Percentiles rank a stretch among this genome's conserved stretches.
phyloP scores from a whole-genome alignment of 345 rosid genomes.

The Acer saccharum region DNA sequence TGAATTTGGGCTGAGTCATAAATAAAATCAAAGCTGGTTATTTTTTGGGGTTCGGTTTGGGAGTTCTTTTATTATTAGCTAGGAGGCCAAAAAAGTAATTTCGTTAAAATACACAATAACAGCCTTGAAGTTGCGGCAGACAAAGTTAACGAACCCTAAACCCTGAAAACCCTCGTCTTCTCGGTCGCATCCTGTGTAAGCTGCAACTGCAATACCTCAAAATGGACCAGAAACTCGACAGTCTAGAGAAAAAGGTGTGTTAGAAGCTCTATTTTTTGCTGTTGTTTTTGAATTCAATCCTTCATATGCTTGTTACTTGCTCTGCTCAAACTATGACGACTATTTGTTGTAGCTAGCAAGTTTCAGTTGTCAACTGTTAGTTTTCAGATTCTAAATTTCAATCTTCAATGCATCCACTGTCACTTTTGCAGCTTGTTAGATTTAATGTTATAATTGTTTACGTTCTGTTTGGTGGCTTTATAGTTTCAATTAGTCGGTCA shows the following conservation, averaged over 20 bases:
- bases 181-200: background rate
- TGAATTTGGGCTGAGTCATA: too few relatives aligned
- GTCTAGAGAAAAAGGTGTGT: constrained; percentile 4
- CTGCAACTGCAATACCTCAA: background rate
- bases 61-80: too few relatives aligned
- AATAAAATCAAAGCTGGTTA: too few relatives aligned
- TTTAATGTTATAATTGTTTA: background rate
- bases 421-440: background rate
- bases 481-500: too few relatives aligned
- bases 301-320: background rate
- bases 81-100: too few relatives aligned
- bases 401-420: background rate
- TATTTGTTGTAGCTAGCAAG: background rate
- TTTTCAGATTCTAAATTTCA: background rate
- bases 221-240: constrained; percentile 22
- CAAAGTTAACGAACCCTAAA: too few relatives aligned
- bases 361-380: background rate
- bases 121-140: too few relatives aligned
- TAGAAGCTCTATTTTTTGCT: background rate
- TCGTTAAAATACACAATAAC: too few relatives aligned
- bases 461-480: background rate
- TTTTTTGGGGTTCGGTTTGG: too few relatives aligned
- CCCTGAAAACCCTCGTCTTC: background rate
- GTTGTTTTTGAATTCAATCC: background rate
- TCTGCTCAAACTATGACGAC: background rate